phyloP scores from a whole-genome alignment of 352 stramenopile species.

The Globisporangium cylindrosporum region DNA sequence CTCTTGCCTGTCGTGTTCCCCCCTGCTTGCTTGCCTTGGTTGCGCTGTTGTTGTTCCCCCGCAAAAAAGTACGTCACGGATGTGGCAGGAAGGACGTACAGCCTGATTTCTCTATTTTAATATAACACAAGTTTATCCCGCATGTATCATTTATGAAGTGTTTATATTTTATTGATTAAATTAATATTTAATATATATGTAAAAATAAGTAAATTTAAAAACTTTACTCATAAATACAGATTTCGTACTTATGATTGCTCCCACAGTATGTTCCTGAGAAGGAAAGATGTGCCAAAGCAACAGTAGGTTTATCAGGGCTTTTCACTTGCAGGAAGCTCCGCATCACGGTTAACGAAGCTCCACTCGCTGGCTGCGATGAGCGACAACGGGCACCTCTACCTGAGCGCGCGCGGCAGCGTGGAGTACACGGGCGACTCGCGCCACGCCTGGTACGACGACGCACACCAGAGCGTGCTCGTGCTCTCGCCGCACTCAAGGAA shows the following conservation, averaged over 20 bases:
- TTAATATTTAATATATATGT: too few species aligned
- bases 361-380: conserved; percentile 1
- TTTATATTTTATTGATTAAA: background rate
- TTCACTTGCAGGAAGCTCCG: background rate
- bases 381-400: conserved; percentile 60
- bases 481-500: conserved; percentile 28
- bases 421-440: conserved; percentile 34
- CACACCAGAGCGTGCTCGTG: conserved; percentile 52
- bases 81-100: background rate
- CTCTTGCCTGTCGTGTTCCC: background rate
- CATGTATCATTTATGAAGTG: background rate
- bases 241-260: background rate
- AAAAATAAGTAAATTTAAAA: background rate
- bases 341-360: background rate
- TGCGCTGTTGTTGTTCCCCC: background rate
- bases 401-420: conserved; percentile 43
- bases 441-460: conserved; percentile 52
- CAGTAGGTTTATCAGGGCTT: background rate
- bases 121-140: background rate
- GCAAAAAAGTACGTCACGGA: background rate
- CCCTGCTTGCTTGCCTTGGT: background rate
- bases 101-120: background rate
- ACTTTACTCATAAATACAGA: background rate
- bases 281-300: background rate
- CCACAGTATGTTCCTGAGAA: background rate